Evolutionary conservation across 2,329 filamentous ascomycete genomes (phyloP).

Genomic region (Zymoseptoria crescenta): DNA sequence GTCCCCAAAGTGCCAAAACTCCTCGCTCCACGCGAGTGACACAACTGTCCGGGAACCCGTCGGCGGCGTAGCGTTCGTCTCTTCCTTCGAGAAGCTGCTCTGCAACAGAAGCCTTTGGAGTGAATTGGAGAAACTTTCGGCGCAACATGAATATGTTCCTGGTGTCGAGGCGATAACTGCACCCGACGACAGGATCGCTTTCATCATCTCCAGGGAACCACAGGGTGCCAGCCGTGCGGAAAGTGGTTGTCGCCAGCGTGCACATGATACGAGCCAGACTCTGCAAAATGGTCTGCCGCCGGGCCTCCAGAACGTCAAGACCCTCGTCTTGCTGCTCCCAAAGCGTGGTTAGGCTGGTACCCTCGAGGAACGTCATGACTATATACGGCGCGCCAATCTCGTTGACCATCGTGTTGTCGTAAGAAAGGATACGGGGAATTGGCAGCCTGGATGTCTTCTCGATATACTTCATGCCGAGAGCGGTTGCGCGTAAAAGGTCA

Average conservation of each 20-base stretch:
- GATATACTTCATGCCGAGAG: conserved; percentile 13
- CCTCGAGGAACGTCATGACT: conserved; percentile 12
- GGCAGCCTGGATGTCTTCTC: conserved; percentile 10
- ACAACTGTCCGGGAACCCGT: conserved; percentile 1
- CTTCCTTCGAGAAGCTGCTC: conserved; percentile 7
- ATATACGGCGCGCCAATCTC: conserved; percentile 15
- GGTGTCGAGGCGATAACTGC: conserved; percentile 7
- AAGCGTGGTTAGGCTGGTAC: conserved; percentile 1
- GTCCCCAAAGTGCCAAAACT: conserved; percentile 8
- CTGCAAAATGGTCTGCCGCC: conserved; percentile 11
- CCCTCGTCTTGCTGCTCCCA: conserved; percentile 7
- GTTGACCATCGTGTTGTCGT: conserved; percentile 9
- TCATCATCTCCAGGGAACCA: conserved; percentile 4
- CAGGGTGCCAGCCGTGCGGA: conserved; percentile 8
- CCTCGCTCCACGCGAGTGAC: not conserved
- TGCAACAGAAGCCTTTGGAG: conserved; percentile 4
- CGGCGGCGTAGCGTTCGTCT: conserved; percentile 5
- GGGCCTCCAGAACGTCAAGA: conserved; percentile 1
- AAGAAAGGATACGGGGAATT: conserved; percentile 9
- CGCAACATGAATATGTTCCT: conserved; percentile 10
- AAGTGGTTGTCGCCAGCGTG: conserved; percentile 2
- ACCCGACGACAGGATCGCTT: conserved; percentile 1
- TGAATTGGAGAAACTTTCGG: conserved; percentile 5
- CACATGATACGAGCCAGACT: conserved; percentile 10
- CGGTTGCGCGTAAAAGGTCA: conserved; percentile 10